Percentiles rank a stretch among this genome's conserved stretches.
These are phyloP conservation scores for Begonia loranthoides DNA, from an alignment of 306 rosid species.

Conservation along the genomic window DNA sequence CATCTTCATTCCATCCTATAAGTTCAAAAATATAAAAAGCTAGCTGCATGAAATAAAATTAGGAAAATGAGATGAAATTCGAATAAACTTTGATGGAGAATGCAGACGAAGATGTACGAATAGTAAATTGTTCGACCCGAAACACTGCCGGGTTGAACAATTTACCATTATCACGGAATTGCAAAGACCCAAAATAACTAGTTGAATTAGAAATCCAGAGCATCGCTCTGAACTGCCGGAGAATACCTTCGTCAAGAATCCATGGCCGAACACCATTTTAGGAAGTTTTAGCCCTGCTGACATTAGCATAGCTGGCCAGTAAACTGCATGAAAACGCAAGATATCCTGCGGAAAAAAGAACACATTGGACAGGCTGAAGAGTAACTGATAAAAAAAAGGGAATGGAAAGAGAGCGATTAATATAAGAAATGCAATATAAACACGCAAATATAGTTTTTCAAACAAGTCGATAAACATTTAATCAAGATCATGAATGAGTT, in stretches of 20 bases:
- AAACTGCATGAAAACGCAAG: constrained; percentile 91
- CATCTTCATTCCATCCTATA: constrained; percentile 99
- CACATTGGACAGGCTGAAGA: constrained; percentile 4
- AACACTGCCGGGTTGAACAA: too few species aligned
- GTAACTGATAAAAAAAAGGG: neutral
- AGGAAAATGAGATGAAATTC: constrained; percentile 24
- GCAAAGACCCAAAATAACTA: too few species aligned
- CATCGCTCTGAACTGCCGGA: neutral
- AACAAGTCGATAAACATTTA: too few species aligned
- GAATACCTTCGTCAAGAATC: constrained; percentile 88
- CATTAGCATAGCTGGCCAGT: constrained; percentile 99
- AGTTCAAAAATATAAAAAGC: constrained; percentile 46
- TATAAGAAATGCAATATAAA: too few species aligned
- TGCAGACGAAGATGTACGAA: neutral
- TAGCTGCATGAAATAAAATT: constrained; percentile 63
- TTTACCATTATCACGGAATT: too few species aligned
- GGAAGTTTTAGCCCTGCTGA: constrained; percentile 89
- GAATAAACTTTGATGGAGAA: constrained; percentile 3
- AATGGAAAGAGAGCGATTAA: neutral
- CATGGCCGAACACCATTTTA: constrained; percentile 92
- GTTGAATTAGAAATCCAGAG: too few species aligned
- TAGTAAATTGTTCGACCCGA: too few species aligned
- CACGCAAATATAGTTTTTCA: too few species aligned
- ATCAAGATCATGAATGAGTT: too few species aligned
- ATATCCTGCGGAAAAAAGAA: constrained; percentile 50